A percentile compares a stretch with the other conserved stretches of the same genome.
Conservation (phyloP, 1,284 basidiomycete species). For the Pterula multifida region DNA sequence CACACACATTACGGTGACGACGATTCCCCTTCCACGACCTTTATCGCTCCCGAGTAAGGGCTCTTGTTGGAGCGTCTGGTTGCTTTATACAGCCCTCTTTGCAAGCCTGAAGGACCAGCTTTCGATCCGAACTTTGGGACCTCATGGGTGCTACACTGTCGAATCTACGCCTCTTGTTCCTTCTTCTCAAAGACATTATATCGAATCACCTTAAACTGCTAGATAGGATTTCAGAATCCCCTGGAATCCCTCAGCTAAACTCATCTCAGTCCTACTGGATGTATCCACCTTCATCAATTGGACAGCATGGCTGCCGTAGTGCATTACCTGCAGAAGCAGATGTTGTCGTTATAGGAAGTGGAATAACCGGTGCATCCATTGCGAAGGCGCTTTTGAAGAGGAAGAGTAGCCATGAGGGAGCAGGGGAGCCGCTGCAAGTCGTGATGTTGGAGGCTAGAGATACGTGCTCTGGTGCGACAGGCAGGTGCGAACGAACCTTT, state of each 20-base stretch:
- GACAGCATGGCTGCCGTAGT: slow-evolving; percentile 23
- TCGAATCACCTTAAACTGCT: neutral
- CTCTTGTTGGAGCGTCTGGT: too few species aligned
- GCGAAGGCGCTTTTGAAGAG: slow-evolving; percentile 37
- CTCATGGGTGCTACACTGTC: neutral
- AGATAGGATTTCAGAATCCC: slow-evolving; percentile 27
- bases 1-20: too few species aligned
- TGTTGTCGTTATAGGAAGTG: slow-evolving; percentile 57
- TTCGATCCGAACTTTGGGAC: too few species aligned
- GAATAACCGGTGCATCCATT: slow-evolving; percentile 54
- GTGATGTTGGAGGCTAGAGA: slow-evolving; percentile 62
- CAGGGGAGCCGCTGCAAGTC: slow-evolving; percentile 21
- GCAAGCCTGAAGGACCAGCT: too few species aligned
- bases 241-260: slow-evolving; percentile 44
- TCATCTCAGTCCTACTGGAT: slow-evolving; percentile 52
- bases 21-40: too few species aligned
- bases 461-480: slow-evolving; percentile 59
- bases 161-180: neutral
- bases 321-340: slow-evolving; percentile 39
- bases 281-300: slow-evolving; percentile 37
- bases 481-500: slow-evolving; percentile 28
- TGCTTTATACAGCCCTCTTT: too few species aligned
- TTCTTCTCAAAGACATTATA: neutral
- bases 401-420: slow-evolving; percentile 13
- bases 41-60: too few species aligned